A percentile compares a stretch with the other conserved stretches of the same genome.
phyloP scores from a whole-genome alignment of 495 filamentous ascomycete species.

The Barbatosphaeria neglecta region DNA sequence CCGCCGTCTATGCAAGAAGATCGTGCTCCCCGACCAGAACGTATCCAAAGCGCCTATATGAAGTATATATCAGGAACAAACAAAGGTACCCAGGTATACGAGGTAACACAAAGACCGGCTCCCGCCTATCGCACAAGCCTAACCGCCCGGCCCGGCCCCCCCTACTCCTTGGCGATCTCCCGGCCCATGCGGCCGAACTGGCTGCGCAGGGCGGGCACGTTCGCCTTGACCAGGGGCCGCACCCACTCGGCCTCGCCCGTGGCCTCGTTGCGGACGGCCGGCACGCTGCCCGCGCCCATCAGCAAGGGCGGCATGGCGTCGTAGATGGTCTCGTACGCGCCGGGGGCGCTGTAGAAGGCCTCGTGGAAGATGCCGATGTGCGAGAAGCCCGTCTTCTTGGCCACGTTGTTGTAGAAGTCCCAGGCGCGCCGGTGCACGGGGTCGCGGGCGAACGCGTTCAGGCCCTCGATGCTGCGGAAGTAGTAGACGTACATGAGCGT shows the following conservation, averaged over 20 bases:
- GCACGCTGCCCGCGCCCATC: conserved; percentile 1
- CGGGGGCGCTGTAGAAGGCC: conserved; percentile 26
- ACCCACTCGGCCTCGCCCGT: conserved; percentile 4
- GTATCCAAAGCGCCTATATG: too few species aligned
- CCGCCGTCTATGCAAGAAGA: too few species aligned
- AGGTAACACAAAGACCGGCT: too few species aligned
- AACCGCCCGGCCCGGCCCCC: too few species aligned
- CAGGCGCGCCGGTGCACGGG: conserved; percentile 23
- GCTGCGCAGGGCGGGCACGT: background rate
- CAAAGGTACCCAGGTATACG: too few species aligned
- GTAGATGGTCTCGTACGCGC: conserved; percentile 36
- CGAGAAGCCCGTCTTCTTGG: conserved; percentile 13
- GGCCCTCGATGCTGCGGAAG: conserved; percentile 28
- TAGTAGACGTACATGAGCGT: conserved; percentile 29
- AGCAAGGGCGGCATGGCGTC: conserved; percentile 4
- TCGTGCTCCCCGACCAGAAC: too few species aligned
- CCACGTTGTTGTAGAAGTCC: conserved; percentile 22
- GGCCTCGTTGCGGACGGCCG: background rate
- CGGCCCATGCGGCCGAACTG: conserved; percentile 1
- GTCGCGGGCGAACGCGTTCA: conserved; percentile 34
- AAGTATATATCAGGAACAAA: too few species aligned
- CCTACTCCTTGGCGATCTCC: background rate
- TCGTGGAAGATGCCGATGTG: conserved; percentile 39
- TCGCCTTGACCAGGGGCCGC: conserved; percentile 3
- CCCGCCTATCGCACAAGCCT: too few species aligned